phyloP scores from a whole-genome alignment of 2,329 filamentous ascomycete genomes.

The Diaporthe longicolla region DNA sequence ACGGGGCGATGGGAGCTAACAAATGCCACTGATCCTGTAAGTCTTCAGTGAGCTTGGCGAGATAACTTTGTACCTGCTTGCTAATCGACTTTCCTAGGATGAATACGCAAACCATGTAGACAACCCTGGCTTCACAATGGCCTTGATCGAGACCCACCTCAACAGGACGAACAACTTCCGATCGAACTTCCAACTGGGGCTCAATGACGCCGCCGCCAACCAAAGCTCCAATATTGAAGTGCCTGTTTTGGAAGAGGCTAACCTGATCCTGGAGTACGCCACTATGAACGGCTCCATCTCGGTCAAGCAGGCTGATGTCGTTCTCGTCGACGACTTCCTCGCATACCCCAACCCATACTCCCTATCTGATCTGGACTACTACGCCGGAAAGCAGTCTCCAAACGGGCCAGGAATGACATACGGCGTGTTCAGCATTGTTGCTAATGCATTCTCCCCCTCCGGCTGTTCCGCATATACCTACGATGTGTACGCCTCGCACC shows the following conservation, averaged over 20 bases:
- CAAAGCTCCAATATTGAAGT: slow-evolving; percentile 25
- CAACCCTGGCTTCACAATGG: slow-evolving; percentile 79
- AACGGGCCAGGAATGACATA: slow-evolving; percentile 41
- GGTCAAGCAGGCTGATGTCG: slow-evolving; percentile 42
- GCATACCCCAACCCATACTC: slow-evolving; percentile 38
- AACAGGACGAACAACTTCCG: slow-evolving; percentile 71
- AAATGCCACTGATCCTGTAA: slow-evolving; percentile 80
- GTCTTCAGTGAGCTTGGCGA: slow-evolving; percentile 41
- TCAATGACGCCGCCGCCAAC: slow-evolving; percentile 55
- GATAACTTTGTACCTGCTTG: no score
- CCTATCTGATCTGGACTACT: slow-evolving; percentile 39
- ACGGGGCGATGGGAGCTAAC: slow-evolving; percentile 58
- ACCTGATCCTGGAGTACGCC: slow-evolving; percentile 75
- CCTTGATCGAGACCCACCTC: slow-evolving; percentile 69
- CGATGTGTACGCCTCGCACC: slow-evolving; percentile 36
- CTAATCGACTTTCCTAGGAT: slow-evolving; percentile 55
- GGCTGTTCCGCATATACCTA: slow-evolving; percentile 40
- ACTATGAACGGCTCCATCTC: slow-evolving; percentile 73
- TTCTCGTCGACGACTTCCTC: slow-evolving; percentile 42
- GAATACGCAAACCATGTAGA: slow-evolving; percentile 78
- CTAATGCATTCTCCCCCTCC: slow-evolving; percentile 38
- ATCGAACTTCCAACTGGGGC: slow-evolving; percentile 64
- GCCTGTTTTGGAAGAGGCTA: slow-evolving; percentile 43
- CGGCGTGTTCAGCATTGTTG: slow-evolving; percentile 41
- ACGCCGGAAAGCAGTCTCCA: slow-evolving; percentile 38